phyloP scores from a whole-genome alignment of 306 rosid species.

The Cucurbita ficifolia region DNA sequence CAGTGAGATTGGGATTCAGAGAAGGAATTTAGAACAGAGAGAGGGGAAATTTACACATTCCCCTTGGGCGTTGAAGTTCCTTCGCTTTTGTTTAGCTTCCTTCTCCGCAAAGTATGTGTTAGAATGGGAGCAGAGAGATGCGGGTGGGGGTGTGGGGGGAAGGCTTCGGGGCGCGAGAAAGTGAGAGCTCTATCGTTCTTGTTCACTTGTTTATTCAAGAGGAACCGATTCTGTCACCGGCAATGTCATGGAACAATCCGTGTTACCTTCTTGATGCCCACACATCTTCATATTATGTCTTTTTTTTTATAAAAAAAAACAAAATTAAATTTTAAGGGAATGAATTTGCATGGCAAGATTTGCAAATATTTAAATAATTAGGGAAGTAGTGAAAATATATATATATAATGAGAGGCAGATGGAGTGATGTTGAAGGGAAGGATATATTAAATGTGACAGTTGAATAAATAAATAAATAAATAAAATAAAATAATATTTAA shows the following conservation, averaged over 20 bases:
- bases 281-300: neutral
- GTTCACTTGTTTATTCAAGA: conserved; percentile 10
- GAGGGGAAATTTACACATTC: neutral
- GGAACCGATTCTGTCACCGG: conserved; percentile 13
- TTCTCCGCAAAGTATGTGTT: conserved; percentile 1
- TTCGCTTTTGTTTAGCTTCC: neutral
- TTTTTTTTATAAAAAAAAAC: no score
- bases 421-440: neutral
- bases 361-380: neutral
- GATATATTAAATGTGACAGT: conserved; percentile 10
- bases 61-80: neutral
- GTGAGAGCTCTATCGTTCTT: conserved; percentile 5
- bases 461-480: neutral
- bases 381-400: neutral
- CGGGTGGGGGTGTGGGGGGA: neutral
- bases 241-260: conserved; percentile 2
- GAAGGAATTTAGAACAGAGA: neutral
- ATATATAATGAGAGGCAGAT: neutral
- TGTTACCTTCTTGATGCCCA: neutral
- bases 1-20: neutral
- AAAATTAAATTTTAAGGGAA: neutral
- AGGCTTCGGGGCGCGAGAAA: neutral
- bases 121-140: neutral
- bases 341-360: neutral
- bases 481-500: neutral